phyloP scores from a whole-genome alignment of 169 alveolate species.

The Babesia gibsoni region DNA sequence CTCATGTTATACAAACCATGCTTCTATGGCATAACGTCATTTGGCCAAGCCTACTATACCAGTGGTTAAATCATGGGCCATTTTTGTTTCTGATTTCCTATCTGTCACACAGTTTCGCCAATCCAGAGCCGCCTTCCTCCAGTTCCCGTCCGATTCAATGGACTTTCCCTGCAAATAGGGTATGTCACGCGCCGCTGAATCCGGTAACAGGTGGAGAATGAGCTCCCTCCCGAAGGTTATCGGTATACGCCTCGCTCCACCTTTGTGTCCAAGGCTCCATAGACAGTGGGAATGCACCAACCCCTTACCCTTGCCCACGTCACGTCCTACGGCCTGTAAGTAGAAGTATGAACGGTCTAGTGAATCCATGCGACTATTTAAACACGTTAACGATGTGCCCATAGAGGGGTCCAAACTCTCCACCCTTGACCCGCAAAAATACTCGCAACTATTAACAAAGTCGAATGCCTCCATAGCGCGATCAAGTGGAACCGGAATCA shows the following conservation, averaged over 20 bases:
- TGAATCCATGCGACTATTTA: constrained; percentile 12
- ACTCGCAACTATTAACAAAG: constrained; percentile 38
- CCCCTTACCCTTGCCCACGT: not conserved
- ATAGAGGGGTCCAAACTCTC: not conserved
- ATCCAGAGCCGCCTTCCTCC: constrained; percentile 39
- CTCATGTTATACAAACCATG: too few relatives aligned
- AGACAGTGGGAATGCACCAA: constrained; percentile 45
- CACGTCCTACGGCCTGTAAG: constrained; percentile 53
- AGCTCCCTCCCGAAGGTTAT: constrained; percentile 52
- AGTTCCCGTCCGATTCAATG: not conserved
- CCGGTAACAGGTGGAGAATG: constrained; percentile 30
- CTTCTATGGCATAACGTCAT: too few relatives aligned
- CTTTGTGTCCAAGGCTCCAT: constrained; percentile 45
- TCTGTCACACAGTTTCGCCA: constrained; percentile 59
- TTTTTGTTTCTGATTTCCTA: constrained; percentile 11
- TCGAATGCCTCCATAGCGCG: constrained; percentile 48
- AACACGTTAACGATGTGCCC: constrained; percentile 15
- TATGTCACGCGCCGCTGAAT: not conserved
- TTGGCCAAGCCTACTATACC: constrained; percentile 9
- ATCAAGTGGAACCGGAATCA: constrained; percentile 53
- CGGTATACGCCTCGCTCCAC: constrained; percentile 39
- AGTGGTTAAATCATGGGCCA: constrained; percentile 10
- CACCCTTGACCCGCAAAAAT: constrained; percentile 30
- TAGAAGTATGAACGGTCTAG: constrained; percentile 42
- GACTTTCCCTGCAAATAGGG: not conserved